Evolutionary conservation across 2,329 filamentous ascomycete species (phyloP).

Genomic region (Fusarium sp.): DNA sequence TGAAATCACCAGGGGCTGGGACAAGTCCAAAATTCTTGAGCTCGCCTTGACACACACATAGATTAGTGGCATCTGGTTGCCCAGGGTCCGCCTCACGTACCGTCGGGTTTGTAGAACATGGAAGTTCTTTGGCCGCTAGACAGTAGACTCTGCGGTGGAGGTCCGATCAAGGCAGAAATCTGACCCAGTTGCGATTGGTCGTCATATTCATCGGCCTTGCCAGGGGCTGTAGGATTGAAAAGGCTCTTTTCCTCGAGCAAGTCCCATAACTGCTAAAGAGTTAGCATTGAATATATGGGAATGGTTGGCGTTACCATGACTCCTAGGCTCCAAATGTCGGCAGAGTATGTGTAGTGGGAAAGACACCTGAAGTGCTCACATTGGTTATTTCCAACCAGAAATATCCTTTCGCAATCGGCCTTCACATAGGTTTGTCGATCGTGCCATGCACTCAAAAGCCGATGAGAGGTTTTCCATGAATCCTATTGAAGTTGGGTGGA

Average conservation of each 20-base stretch:
- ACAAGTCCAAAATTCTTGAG: conserved; percentile 34
- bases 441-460: too few relatives aligned
- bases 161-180: conserved; percentile 5
- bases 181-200: conserved; percentile 9
- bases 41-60: conserved; percentile 4
- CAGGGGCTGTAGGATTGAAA: neutral
- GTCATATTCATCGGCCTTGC: neutral
- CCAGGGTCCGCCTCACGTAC: neutral
- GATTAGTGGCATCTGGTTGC: neutral
- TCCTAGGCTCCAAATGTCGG: conserved; percentile 40
- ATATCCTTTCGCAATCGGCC: too few relatives aligned
- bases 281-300: conserved; percentile 10
- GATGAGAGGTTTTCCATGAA: too few relatives aligned
- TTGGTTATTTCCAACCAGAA: too few relatives aligned
- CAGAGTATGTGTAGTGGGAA: conserved; percentile 29
- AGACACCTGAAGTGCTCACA: too few relatives aligned
- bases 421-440: too few relatives aligned
- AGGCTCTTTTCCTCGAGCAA: conserved; percentile 9
- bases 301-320: conserved; percentile 35
- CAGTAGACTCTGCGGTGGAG: neutral
- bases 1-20: conserved; percentile 27
- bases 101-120: neutral
- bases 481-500: too few relatives aligned
- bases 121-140: neutral
- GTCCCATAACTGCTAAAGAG: conserved; percentile 12